phyloP scores from a whole-genome alignment of 345 rosid species.

The Carallia brachiata region DNA sequence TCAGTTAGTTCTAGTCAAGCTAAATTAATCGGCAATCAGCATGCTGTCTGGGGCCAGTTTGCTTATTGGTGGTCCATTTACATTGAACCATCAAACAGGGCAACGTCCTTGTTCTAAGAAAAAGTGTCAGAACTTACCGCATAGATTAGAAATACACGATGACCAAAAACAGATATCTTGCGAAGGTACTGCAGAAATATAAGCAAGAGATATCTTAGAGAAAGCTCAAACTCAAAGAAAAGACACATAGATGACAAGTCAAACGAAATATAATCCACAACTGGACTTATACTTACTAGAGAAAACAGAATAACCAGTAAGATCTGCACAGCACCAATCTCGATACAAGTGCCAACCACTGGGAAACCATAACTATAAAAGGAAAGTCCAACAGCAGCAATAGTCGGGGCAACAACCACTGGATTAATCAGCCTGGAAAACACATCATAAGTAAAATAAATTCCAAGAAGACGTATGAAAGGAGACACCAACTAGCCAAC shows the following conservation, averaged over 20 bases:
- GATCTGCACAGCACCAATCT: constrained; percentile 82
- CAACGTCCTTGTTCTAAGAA: neutral
- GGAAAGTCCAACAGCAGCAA: constrained; percentile 97
- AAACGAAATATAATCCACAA: neutral
- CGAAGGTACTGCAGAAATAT: constrained; percentile 79
- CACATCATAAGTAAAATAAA: neutral
- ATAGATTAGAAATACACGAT: constrained; percentile 87
- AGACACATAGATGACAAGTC: neutral
- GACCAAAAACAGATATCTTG: constrained; percentile 84
- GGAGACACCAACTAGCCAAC: neutral
- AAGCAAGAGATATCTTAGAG: constrained; percentile 17
- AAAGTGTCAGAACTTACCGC: constrained; percentile 51
- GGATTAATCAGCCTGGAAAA: constrained; percentile 83
- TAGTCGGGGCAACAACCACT: constrained; percentile 95
- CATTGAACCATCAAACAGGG: neutral
- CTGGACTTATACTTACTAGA: constrained; percentile 59
- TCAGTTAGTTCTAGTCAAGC: too few species aligned
- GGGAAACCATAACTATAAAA: constrained; percentile 95
- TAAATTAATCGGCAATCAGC: too few species aligned
- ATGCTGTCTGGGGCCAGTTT: too few species aligned
- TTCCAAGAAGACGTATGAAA: neutral
- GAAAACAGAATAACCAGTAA: constrained; percentile 81
- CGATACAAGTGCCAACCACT: constrained; percentile 83
- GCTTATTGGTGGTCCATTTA: too few species aligned
- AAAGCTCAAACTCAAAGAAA: neutral